Conservation (phyloP, 2,329 filamentous ascomycete species). For the Claviceps sorghi region DNA sequence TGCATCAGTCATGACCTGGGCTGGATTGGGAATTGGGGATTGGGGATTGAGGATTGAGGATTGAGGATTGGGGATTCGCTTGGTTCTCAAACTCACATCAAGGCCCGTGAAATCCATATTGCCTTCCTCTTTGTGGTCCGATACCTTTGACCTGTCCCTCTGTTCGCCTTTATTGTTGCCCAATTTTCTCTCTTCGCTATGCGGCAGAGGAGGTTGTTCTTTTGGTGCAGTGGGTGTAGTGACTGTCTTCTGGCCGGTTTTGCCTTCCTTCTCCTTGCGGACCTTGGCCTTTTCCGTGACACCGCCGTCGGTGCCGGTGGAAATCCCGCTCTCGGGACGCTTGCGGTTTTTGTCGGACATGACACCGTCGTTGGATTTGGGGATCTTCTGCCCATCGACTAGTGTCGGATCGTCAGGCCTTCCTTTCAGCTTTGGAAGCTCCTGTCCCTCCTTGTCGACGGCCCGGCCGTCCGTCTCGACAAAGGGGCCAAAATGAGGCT, state of each 20-base stretch:
- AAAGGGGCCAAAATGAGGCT: conserved; percentile 77
- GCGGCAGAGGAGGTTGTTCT: conserved; percentile 66
- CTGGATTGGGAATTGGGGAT: no score
- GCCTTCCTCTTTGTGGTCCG: conserved; percentile 27
- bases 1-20: not conserved
- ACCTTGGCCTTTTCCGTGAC: conserved; percentile 78
- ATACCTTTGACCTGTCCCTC: conserved; percentile 26
- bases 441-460: conserved; percentile 20
- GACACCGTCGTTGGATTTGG: conserved; percentile 59
- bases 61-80: not conserved
- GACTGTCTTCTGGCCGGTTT: conserved; percentile 48
- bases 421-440: conserved; percentile 32
- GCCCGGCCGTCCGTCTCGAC: conserved; percentile 38
- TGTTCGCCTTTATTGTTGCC: conserved; percentile 25
- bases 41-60: not conserved
- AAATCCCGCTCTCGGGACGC: conserved; percentile 61
- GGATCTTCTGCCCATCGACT: conserved; percentile 46
- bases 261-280: conserved; percentile 50
- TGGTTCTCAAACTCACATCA: conserved; percentile 14
- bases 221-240: conserved; percentile 76
- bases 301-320: conserved; percentile 76
- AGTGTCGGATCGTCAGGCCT: conserved; percentile 37
- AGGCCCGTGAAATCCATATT: conserved; percentile 22
- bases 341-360: conserved; percentile 78
- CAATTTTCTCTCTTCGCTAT: conserved; percentile 63